These are phyloP conservation scores for Spongispora temasekensis DNA, from an alignment of 1,284 basidiomycete genomes.

Conservation along the genomic window DNA sequence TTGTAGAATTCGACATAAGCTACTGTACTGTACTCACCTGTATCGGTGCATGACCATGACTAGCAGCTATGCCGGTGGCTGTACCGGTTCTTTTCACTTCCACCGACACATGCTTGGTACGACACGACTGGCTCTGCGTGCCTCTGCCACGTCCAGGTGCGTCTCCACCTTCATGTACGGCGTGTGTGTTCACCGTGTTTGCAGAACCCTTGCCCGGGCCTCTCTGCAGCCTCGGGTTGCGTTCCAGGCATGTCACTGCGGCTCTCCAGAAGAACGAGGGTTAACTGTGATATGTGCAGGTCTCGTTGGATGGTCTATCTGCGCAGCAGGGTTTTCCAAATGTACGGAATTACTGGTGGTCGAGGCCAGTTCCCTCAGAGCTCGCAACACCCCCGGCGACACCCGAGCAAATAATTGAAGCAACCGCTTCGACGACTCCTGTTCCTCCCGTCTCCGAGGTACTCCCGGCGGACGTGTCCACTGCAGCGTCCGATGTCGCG, in stretches of 20 bases:
- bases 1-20: too few relatives aligned
- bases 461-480: slow-evolving; percentile 11
- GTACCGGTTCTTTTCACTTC: slow-evolving; percentile 23
- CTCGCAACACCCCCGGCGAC: slow-evolving; percentile 7
- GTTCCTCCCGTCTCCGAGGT: slow-evolving; percentile 4
- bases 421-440: neutral
- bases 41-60: slow-evolving; percentile 23
- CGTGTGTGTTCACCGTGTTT: slow-evolving; percentile 14
- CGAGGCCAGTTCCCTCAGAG: slow-evolving; percentile 19
- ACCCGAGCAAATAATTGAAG: neutral
- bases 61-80: slow-evolving; percentile 9
- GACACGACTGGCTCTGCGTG: slow-evolving; percentile 30
- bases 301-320: neutral
- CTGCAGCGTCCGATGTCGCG: slow-evolving; percentile 17
- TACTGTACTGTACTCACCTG: too few relatives aligned
- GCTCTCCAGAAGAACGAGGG: neutral
- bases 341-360: slow-evolving; percentile 37
- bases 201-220: slow-evolving; percentile 11
- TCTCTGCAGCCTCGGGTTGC: slow-evolving; percentile 11
- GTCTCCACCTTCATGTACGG: neutral
- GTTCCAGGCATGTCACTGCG: slow-evolving; percentile 25
- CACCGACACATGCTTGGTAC: slow-evolving; percentile 25
- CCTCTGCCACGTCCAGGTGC: slow-evolving; percentile 27
- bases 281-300: slow-evolving; percentile 15
- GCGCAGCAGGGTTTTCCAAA: slow-evolving; percentile 8